Percentiles rank a stretch among this genome's conserved stretches.
Conservation (phyloP, 2,329 filamentous ascomycete genomes). For the Ceratocystis variospora region DNA sequence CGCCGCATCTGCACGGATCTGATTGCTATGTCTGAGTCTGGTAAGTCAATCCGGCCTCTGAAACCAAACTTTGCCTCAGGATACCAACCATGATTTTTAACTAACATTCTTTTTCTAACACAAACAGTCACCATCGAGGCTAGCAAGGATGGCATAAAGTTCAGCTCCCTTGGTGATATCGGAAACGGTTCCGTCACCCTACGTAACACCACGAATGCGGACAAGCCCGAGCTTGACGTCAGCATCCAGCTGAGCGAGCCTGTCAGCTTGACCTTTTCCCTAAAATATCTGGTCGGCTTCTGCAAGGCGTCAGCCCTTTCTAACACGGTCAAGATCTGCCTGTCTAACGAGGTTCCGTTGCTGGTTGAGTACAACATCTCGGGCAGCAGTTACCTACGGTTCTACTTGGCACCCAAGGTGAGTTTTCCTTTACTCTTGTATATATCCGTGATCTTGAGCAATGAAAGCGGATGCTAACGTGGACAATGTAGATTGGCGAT, state of each 20-base stretch:
- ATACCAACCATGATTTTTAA: constrained; percentile 5
- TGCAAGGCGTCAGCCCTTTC: constrained; percentile 92
- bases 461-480: not conserved
- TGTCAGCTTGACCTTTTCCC: constrained; percentile 87
- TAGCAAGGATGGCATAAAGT: constrained; percentile 93
- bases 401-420: constrained; percentile 98
- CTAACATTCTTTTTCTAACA: constrained; percentile 27
- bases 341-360: constrained; percentile 91
- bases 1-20: constrained; percentile 89
- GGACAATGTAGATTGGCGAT: constrained; percentile 23
- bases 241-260: constrained; percentile 85
- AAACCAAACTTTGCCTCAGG: not conserved
- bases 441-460: not conserved
- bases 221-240: constrained; percentile 76
- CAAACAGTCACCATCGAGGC: constrained; percentile 78
- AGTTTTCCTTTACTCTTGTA: constrained; percentile 23
- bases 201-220: constrained; percentile 73
- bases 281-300: constrained; percentile 99
- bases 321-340: constrained; percentile 70
- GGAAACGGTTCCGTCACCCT: constrained; percentile 89
- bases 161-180: constrained; percentile 85
- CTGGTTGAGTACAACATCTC: constrained; percentile 79
- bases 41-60: constrained; percentile 37
- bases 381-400: constrained; percentile 78
- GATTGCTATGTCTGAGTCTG: constrained; percentile 84